Evolutionary conservation across 2,329 filamentous ascomycete species (phyloP).

Genomic region (Dendryphion nanum): DNA sequence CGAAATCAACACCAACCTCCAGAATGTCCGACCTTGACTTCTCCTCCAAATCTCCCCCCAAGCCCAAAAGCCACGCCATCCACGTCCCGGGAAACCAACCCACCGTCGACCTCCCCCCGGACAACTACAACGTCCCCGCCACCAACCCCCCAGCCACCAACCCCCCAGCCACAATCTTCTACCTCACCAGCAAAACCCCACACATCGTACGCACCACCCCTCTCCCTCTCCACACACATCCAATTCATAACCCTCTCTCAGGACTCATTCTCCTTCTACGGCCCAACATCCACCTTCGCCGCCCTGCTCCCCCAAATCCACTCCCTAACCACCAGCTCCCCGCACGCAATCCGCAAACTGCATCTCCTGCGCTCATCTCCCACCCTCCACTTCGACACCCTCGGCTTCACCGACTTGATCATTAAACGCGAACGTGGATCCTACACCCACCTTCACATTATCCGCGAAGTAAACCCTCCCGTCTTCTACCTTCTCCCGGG

Average conservation of each 20-base stretch:
- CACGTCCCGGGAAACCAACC: too few relatives aligned
- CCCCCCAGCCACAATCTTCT: conserved; percentile 15
- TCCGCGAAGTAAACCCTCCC: conserved; percentile 8
- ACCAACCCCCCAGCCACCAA: too few relatives aligned
- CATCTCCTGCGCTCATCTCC: neutral
- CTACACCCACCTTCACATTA: conserved; percentile 12
- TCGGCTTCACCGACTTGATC: neutral
- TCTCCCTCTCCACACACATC: too few relatives aligned
- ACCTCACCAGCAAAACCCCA: conserved; percentile 21
- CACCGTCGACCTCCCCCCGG: too few relatives aligned
- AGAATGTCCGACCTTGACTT: neutral
- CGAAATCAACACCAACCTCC: too few relatives aligned
- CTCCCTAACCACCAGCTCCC: conserved; percentile 12
- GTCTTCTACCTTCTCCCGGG: conserved; percentile 10
- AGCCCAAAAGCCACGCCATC: neutral
- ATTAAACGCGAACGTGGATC: conserved; percentile 2
- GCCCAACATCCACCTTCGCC: conserved; percentile 15
- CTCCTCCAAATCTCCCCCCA: neutral
- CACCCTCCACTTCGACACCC: neutral
- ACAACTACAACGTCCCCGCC: conserved; percentile 12
- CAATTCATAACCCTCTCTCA: too few relatives aligned
- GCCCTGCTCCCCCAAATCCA: conserved; percentile 17
- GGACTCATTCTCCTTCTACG: conserved; percentile 16
- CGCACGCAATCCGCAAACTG: conserved; percentile 20
- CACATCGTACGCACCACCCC: too few relatives aligned